These are phyloP conservation scores for Candida oleophila DNA, from an alignment of 805 yeast genomes.

Conservation along the genomic window DNA sequence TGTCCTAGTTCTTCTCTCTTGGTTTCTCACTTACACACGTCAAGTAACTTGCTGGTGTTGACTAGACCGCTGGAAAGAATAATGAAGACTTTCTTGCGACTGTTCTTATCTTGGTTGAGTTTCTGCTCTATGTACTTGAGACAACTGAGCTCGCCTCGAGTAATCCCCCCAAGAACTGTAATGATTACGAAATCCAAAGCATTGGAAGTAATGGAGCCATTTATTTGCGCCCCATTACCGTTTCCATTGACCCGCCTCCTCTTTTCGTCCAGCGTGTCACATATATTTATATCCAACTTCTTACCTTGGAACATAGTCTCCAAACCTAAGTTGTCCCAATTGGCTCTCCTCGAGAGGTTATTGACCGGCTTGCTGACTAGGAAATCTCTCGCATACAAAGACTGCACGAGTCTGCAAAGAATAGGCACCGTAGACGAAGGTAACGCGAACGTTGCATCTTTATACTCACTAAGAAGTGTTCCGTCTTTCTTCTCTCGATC, in stretches of 20 bases:
- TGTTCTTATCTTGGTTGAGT: slow-evolving; percentile 13
- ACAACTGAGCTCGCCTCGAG: slow-evolving; percentile 79
- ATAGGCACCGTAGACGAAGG: slow-evolving; percentile 82
- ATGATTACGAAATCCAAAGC: slow-evolving; percentile 38
- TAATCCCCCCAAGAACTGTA: slow-evolving; percentile 78
- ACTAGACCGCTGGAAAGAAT: slow-evolving; percentile 47
- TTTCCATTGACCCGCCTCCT: not conserved
- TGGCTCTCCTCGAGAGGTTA: slow-evolving; percentile 34
- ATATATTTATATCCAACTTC: slow-evolving; percentile 34
- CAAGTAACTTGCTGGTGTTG: slow-evolving; percentile 31
- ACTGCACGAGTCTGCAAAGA: slow-evolving; percentile 64
- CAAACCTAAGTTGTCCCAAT: slow-evolving; percentile 45
- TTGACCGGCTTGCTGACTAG: slow-evolving; percentile 40
- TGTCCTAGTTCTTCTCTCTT: no score
- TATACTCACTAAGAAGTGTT: slow-evolving; percentile 33
- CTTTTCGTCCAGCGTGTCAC: slow-evolving; percentile 23
- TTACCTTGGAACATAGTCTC: slow-evolving; percentile 43
- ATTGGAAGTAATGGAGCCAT: not conserved
- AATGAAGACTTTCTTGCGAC: slow-evolving; percentile 31
- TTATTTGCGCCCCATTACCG: not conserved
- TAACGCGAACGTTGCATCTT: slow-evolving; percentile 59
- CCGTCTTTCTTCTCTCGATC: slow-evolving; percentile 11
- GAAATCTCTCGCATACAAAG: slow-evolving; percentile 58
- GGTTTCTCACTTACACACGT: slow-evolving; percentile 9
- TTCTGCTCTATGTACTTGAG: slow-evolving; percentile 58